Conservation (phyloP, 192 early-diverging fungal genomes). For the Coemansia sp. region DNA sequence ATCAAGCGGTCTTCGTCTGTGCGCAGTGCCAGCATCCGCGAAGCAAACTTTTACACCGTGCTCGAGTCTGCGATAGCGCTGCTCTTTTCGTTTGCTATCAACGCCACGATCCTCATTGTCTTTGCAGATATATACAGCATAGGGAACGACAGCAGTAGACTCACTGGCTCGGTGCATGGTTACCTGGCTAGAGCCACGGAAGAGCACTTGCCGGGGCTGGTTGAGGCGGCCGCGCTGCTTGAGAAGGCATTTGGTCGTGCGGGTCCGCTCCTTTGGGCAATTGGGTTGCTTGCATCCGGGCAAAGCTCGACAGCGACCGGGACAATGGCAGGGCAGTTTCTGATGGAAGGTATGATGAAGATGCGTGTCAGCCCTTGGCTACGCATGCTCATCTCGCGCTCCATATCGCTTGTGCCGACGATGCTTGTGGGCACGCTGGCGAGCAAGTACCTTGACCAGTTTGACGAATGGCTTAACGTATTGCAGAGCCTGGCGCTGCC, state of each 20-base stretch:
- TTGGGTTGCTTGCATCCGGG: constrained; percentile 77
- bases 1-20: constrained; percentile 36
- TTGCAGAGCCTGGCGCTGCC: constrained; percentile 68
- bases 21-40: constrained; percentile 58
- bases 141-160: background rate
- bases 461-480: constrained; percentile 70
- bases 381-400: constrained; percentile 61
- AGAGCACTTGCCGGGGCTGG: constrained; percentile 58
- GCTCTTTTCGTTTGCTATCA: constrained; percentile 65
- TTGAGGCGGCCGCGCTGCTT: constrained; percentile 63
- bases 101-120: constrained; percentile 66
- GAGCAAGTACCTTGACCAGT: constrained; percentile 58
- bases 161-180: background rate
- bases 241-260: constrained; percentile 58
- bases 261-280: constrained; percentile 75
- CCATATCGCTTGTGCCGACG: constrained; percentile 64
- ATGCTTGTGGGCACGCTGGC: constrained; percentile 64
- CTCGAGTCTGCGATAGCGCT: constrained; percentile 65
- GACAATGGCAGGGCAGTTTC: constrained; percentile 87
- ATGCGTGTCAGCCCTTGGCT: constrained; percentile 62
- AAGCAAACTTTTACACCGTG: constrained; percentile 68
- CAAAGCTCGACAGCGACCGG: constrained; percentile 87
- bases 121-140: constrained; percentile 57
- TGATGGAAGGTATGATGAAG: constrained; percentile 81
- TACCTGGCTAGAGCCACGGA: background rate